Conservation (phyloP, 305 asterid genomes). For the Fraxinus dipetala region DNA sequence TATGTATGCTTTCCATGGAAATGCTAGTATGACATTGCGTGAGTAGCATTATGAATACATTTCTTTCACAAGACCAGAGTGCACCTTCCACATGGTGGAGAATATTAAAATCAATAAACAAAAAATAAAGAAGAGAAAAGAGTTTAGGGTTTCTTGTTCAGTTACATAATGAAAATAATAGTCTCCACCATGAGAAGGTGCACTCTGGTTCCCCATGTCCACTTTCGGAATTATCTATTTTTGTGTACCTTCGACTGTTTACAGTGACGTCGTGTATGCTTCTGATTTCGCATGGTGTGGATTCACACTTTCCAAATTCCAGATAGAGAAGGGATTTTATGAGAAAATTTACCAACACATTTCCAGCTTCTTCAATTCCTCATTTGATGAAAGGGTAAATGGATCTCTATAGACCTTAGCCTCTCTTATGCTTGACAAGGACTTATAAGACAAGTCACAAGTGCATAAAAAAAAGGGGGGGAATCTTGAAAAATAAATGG, state of each 20-base stretch:
- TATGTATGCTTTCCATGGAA: background rate
- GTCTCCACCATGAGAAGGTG: too few species aligned
- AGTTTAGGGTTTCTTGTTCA: background rate
- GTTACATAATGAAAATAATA: too few species aligned
- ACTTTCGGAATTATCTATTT: too few species aligned
- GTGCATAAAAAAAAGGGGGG: background rate
- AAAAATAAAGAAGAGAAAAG: background rate
- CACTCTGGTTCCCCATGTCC: too few species aligned
- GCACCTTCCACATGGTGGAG: background rate
- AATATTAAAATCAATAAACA: too few species aligned
- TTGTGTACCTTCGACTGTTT: too few species aligned
- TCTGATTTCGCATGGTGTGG: too few species aligned
- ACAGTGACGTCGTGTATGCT: too few species aligned
- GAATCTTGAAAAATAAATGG: too few species aligned
- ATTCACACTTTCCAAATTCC: too few species aligned
- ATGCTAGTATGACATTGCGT: background rate
- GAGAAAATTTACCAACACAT: background rate
- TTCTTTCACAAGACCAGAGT: background rate
- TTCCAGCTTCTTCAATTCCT: background rate
- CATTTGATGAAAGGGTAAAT: background rate
- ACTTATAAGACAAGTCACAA: background rate
- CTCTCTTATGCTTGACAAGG: background rate
- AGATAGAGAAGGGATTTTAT: too few species aligned
- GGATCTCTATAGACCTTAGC: background rate
- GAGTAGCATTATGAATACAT: background rate